A percentile compares a stretch with the other conserved stretches of the same genome.
These are phyloP conservation scores for Trichoderma afroharzianum DNA, from an alignment of 2,329 filamentous ascomycete genomes.

Conservation along the genomic window DNA sequence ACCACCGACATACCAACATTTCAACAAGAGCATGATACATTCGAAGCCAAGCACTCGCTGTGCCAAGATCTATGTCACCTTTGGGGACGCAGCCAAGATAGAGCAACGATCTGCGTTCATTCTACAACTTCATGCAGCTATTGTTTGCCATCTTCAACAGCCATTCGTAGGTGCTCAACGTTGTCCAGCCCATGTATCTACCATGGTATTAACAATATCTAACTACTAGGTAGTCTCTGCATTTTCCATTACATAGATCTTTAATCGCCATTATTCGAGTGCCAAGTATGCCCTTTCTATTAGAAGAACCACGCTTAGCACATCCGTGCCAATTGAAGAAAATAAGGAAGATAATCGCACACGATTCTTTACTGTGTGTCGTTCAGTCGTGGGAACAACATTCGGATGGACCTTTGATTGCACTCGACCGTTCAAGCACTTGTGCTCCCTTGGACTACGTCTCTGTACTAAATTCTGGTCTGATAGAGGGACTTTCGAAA, in stretches of 20 bases:
- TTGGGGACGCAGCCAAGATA: not conserved
- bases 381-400: not conserved
- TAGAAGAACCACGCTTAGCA: not conserved
- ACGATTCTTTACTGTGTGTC: not conserved
- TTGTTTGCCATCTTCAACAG: not conserved
- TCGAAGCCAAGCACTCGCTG: not conserved
- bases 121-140: not conserved
- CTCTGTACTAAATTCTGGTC: not conserved
- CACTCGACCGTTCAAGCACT: not conserved
- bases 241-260: not conserved
- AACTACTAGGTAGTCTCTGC: too few relatives aligned
- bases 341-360: not conserved
- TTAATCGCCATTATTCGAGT: not conserved
- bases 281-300: not conserved
- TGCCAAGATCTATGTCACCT: not conserved
- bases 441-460: not conserved
- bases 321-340: not conserved
- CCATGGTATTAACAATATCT: not conserved
- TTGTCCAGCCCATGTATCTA: not conserved
- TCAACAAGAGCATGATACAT: not conserved
- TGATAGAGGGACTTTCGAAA: not conserved
- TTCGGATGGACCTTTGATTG: not conserved
- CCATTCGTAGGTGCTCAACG: not conserved
- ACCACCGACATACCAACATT: not conserved
- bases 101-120: not conserved